Evolutionary conservation across 345 rosid genomes (phyloP).

Genomic region (Laguncularia racemosa): DNA sequence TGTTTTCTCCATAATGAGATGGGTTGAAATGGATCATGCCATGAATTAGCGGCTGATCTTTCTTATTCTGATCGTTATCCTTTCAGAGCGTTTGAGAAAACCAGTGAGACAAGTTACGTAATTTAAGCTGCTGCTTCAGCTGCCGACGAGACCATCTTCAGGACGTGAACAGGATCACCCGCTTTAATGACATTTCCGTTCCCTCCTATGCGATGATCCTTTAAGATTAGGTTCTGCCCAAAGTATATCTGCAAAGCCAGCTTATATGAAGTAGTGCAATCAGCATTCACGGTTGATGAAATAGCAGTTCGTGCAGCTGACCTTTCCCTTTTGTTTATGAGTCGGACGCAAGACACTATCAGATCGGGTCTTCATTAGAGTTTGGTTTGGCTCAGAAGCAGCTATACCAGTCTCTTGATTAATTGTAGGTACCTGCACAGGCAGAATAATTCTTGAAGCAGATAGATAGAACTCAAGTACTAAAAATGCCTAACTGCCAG

Average conservation of each 20-base stretch:
- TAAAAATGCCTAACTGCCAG: too few species aligned
- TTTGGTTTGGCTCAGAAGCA: slow-evolving; percentile 62
- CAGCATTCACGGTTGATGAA: neutral
- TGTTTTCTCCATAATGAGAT: too few species aligned
- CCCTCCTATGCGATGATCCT: slow-evolving; percentile 24
- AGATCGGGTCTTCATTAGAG: slow-evolving; percentile 49
- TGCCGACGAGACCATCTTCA: slow-evolving; percentile 46
- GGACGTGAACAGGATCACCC: slow-evolving; percentile 59
- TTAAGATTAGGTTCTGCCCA: slow-evolving; percentile 79
- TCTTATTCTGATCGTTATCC: too few species aligned
- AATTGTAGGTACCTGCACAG: too few species aligned
- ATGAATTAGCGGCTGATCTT: too few species aligned
- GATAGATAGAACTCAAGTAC: too few species aligned
- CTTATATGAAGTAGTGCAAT: neutral
- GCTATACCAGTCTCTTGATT: slow-evolving; percentile 62
- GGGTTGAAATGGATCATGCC: too few species aligned
- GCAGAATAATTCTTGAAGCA: too few species aligned
- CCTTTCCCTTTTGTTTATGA: slow-evolving; percentile 63
- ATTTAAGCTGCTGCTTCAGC: slow-evolving; percentile 69
- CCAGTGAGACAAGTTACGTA: too few species aligned
- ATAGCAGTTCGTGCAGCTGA: slow-evolving; percentile 14
- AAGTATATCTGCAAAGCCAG: slow-evolving; percentile 56
- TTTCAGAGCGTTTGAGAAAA: too few species aligned
- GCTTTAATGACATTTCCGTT: slow-evolving; percentile 41
- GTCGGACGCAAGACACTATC: slow-evolving; percentile 69